Evolutionary conservation across 78 protist species (phyloP), one percentile per base, ranked within the genome.

Genomic region (Blattamonas nauphoetae): DNA sequence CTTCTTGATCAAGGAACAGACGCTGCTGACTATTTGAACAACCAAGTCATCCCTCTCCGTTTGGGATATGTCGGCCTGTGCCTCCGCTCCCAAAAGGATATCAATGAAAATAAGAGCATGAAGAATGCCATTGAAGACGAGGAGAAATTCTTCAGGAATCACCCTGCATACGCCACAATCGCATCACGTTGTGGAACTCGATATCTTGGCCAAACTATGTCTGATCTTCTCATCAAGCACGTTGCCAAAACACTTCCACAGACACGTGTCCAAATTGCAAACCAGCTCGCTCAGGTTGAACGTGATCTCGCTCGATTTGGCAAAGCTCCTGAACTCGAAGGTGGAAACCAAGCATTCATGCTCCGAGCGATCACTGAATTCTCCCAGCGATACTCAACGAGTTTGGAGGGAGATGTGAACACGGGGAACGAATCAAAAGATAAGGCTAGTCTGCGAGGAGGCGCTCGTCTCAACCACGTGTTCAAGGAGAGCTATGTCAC

Each of bases 1-100:
- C 84, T 90, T 81, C 81, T 90, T 88, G 92, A 90, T 79, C n/a
- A 2, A 0, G 92, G 92, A 21, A 88, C 92, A 29, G 89, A 87
- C 46, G 91, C 89, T 2, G 0, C 0, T 64, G 34, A 1, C 6
- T 45, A 82, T 1, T 87, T 90, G 41, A 5, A 0, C 33, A 90
- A 90, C 45, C n/a, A 4, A 29, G 87, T 83, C 21, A 1, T 87
- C 45, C 78, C 87, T 2, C 84, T 90, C 35, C 1, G 5, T 1
- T n/a, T n/a, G n/a, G n/a, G n/a, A n/a, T 83, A 2, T 44, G 79
- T 90, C 45, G 92, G 92, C 36, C 45, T 88, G 41, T 82, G 81
- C 86, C 88, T 89, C 86, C 90, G 92, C 45, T 0, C 45, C 33
- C 89, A 84, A 36, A 1, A 41, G 44, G 85, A 89, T 6, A 80